Percentiles rank a stretch among this genome's conserved stretches.
Conservation (phyloP, 352 stramenopile genomes). For the Globisporangium nagaii region DNA sequence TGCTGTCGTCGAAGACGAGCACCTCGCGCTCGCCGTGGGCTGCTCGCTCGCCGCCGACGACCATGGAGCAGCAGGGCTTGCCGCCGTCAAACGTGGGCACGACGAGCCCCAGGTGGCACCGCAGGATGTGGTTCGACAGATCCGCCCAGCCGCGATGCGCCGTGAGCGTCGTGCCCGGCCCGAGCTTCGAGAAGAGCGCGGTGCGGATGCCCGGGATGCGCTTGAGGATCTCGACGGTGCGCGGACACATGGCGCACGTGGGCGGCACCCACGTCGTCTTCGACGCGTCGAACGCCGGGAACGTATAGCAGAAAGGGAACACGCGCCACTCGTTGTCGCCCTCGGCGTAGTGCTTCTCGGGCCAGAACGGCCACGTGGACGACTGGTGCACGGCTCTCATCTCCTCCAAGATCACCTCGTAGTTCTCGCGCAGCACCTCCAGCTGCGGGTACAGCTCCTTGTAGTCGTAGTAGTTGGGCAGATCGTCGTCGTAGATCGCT, state of each 20-base stretch:
- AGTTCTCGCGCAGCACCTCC: constrained; percentile 60
- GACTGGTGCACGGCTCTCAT: constrained; percentile 50
- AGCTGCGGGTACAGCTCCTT: constrained; percentile 76
- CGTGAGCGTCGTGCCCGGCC: constrained; percentile 62
- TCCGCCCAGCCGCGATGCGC: constrained; percentile 85
- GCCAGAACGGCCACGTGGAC: constrained; percentile 76
- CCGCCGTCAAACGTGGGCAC: constrained; percentile 56
- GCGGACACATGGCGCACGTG: constrained; percentile 73
- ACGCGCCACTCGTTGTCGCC: constrained; percentile 75
- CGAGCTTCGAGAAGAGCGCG: constrained; percentile 88
- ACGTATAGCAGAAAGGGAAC: constrained; percentile 90
- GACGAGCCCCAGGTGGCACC: constrained; percentile 68
- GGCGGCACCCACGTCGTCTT: constrained; percentile 80
- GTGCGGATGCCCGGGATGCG: constrained; percentile 68
- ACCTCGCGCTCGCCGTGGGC: constrained; percentile 73
- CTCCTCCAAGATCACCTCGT: constrained; percentile 74
- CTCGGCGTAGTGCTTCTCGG: constrained; percentile 79
- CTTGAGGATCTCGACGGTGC: constrained; percentile 67
- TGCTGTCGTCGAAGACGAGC: constrained; percentile 90
- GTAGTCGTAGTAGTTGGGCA: constrained; percentile 75
- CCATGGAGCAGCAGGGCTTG: constrained; percentile 64
- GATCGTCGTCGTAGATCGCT: constrained; percentile 65
- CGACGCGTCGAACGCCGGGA: constrained; percentile 77
- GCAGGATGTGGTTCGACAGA: constrained; percentile 86
- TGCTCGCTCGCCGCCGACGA: constrained; percentile 63